Evolutionary conservation across 2,329 filamentous ascomycete species (phyloP).

Genomic region (Raffaelea deltoideospora): DNA sequence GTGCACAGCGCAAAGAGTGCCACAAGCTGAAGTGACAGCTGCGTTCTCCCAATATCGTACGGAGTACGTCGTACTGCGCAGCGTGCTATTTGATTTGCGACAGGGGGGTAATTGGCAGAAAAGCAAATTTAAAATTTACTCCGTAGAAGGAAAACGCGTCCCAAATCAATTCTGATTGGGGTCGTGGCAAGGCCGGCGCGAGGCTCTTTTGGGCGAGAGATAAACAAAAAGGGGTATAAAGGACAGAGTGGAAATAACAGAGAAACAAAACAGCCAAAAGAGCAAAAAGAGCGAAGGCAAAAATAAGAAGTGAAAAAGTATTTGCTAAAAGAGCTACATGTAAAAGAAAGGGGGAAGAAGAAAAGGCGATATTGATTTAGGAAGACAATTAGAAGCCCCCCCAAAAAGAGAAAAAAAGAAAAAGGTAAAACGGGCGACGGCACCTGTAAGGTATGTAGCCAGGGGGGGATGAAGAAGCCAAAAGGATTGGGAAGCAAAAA

Average conservation of each 20-base stretch:
- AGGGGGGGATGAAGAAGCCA: no score
- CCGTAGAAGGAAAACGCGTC: slow-evolving; percentile 18
- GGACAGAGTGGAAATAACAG: background rate
- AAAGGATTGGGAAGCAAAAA: no score
- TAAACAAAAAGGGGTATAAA: slow-evolving; percentile 3
- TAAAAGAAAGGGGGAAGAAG: no score
- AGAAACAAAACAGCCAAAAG: background rate
- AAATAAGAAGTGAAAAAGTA: background rate
- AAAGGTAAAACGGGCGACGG: no score
- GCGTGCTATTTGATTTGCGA: slow-evolving; percentile 21
- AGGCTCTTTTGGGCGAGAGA: slow-evolving; percentile 3
- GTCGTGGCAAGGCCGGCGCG: slow-evolving; percentile 3
- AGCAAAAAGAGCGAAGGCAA: background rate
- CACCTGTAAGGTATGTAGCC: no score
- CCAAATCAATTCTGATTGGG: slow-evolving; percentile 6
- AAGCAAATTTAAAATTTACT: slow-evolving; percentile 20
- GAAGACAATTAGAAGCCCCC: no score
- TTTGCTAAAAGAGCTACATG: background rate
- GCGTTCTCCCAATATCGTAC: no score
- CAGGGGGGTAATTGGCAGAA: no score
- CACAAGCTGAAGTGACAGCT: no score
- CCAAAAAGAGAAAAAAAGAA: background rate
- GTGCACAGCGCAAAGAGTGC: no score
- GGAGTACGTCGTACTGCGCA: no score
- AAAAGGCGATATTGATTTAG: no score